Base-by-base conservation (phyloP, 108 stramenopile genomes). In the Hondaea fermentalgiana region DNA sequence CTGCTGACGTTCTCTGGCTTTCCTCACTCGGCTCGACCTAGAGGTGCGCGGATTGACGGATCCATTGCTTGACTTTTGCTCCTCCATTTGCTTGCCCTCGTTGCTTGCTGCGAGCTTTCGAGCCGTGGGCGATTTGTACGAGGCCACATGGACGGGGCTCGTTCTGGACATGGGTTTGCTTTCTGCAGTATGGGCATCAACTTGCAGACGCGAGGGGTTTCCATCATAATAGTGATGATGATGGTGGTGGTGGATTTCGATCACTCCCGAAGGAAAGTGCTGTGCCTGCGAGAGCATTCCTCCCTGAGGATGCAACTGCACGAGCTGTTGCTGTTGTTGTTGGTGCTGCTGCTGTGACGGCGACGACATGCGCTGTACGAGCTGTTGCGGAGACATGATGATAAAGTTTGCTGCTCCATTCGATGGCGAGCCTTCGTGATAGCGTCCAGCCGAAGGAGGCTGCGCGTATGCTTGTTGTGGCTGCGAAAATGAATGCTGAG, bases 211-310 rank as follows among this genome's bases (percentile, higher is more conserved):
- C 64, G 25, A 42, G 21, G 42, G 64, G 64, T 69, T 1, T 14
- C 35, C 64, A 69, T 69, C 76, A 23, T 83, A 83, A 4, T 83
- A 83, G 76, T 83, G 76, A 45, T 83, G 76, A 53, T 83, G 76
- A 4, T 83, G 76, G 28, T 83, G 76, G 51, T 83, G 76, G 51
- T 83, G 76, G 23, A 83, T 28, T 83, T 83, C 76, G 4, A 53
- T 83, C 16, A 83, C 49, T 14, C 76, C 51, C 49, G 45, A 47
- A 3, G 76, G 23, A 45, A 16, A 2, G 19, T 4, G 49, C 76
- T 83, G 76, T 12, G 17, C 19, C 45, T 17, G 45, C 28, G 45
- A 35, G 35, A 35, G 35, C 35, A 35, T 35, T 35, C 35, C 35
- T 35, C 35, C 35, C 64, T 8, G 64, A 10, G 42, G 14, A 8